Conservation (phyloP, 257 asterid species). For the Capsicum rhomboideum region DNA sequence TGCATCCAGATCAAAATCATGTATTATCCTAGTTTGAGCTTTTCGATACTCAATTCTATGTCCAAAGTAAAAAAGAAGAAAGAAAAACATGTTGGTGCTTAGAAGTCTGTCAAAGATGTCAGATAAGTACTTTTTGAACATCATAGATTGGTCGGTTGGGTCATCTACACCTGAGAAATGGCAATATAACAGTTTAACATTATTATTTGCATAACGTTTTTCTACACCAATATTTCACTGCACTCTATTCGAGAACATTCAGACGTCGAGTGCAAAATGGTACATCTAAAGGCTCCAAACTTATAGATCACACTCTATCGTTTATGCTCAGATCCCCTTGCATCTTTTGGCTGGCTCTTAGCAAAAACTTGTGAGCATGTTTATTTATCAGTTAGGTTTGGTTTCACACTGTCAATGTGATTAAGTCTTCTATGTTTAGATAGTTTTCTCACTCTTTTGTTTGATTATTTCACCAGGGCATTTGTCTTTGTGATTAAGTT, state of each 20-base stretch:
- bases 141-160: neutral
- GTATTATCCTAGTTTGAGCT: neutral
- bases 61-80: neutral
- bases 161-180: neutral
- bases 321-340: neutral
- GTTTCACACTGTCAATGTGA: neutral
- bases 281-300: neutral
- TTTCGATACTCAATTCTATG: neutral
- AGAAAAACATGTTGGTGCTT: neutral
- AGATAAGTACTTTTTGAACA: neutral
- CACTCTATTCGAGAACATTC: neutral
- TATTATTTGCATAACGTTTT: neutral
- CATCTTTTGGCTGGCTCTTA: neutral
- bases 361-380: slow-evolving; percentile 2
- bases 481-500: neutral
- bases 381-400: neutral
- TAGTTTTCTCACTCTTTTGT: slow-evolving; percentile 11
- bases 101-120: neutral
- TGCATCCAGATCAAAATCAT: neutral
- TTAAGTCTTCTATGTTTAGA: neutral
- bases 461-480: slow-evolving; percentile 21
- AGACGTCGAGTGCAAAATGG: neutral
- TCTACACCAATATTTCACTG: neutral
- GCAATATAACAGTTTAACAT: neutral
- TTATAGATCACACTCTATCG: neutral